These are phyloP conservation scores for Pisolithus marmoratus DNA, from an alignment of 768 basidiomycete genomes.

Conservation along the genomic window DNA sequence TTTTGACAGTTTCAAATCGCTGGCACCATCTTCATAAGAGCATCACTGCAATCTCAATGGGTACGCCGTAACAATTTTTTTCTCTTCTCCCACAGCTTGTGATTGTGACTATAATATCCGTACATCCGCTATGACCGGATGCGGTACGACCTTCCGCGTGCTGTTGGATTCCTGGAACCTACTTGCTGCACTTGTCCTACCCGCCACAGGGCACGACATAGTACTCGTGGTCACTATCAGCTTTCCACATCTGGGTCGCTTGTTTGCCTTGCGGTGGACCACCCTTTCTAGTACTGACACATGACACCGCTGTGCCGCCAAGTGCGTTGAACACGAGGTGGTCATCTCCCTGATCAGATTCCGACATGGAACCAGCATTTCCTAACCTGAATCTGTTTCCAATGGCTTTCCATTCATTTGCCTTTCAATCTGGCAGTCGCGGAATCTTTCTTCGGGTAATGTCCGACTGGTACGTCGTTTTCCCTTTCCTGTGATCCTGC, in stretches of 20 bases:
- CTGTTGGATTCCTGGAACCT: constrained; percentile 20
- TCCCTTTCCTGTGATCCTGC: constrained; percentile 2
- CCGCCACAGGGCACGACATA: constrained; percentile 2
- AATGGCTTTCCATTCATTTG: constrained; percentile 25
- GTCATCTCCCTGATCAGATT: constrained; percentile 22
- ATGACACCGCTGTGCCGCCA: constrained; percentile 17
- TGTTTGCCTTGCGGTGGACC: constrained; percentile 20
- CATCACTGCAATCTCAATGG: neutral
- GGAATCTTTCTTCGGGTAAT: constrained; percentile 23
- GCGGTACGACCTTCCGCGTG: constrained; percentile 17
- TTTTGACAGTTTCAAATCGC: neutral
- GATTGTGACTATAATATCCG: constrained; percentile 28
- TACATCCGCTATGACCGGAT: constrained; percentile 26
- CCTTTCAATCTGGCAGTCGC: constrained; percentile 16
- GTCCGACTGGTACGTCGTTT: constrained; percentile 23
- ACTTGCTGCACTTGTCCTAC: constrained; percentile 4
- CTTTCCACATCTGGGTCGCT: constrained; percentile 16
- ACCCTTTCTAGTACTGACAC: constrained; percentile 21
- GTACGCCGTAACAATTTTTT: constrained; percentile 20
- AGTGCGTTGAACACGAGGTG: constrained; percentile 29
- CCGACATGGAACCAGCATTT: constrained; percentile 16
- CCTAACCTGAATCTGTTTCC: constrained; percentile 16
- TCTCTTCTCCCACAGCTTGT: neutral
- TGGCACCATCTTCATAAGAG: neutral
- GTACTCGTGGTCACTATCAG: neutral